Base-by-base conservation (phyloP, 148 eudicot genomes). In the Fagopyrum tataricum region DNA sequence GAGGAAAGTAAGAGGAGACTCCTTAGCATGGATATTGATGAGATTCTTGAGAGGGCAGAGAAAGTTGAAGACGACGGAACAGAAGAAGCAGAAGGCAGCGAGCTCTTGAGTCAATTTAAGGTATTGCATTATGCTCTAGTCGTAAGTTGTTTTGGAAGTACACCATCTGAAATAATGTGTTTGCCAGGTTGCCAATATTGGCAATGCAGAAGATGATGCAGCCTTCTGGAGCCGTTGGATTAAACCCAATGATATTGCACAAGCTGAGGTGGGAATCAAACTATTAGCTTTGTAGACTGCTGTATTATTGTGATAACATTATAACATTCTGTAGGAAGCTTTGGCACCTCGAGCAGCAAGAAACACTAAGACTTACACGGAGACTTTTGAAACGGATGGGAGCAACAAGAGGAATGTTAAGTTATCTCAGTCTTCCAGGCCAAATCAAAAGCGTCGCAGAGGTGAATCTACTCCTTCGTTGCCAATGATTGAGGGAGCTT, bases 141-240 rank as follows among this genome's bases (percentile, higher is more conserved):
- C 37, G 9, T 64, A 64, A 8, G 43, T 64, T 64, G n/a, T 15
- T 14, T 59, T 37, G 37, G 43, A 4, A 15, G 20, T 64, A 64
- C 6, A 18, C 37, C 43, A 5, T 64, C 69, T 64, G 67, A 64
- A 64, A 13, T 64, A 64, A 64, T 14, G 69, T 64, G 69, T 18
- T 75, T 26, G 79, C 71, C 82, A 96, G 99, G 99, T 96, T 75
- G 99, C 99, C 21, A 96, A 90, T 78, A 90, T 96, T 73, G 71
- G 89, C 74, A 89, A 83, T 82, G 94, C 99, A 62, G 99, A 96
- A 80, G 97, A 96, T 81, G 99, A 96, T 78, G 87, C 95, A n/a
- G 86, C 86, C 74, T 96, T 95, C 72, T 96, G 99, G 99, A 96
- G 97, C 80, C 94, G 99, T 64, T 90, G 96, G 99, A 96, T 96